phyloP scores from a whole-genome alignment of 371 early-diverging fungal genomes.

The Gilbertella persicaria region DNA sequence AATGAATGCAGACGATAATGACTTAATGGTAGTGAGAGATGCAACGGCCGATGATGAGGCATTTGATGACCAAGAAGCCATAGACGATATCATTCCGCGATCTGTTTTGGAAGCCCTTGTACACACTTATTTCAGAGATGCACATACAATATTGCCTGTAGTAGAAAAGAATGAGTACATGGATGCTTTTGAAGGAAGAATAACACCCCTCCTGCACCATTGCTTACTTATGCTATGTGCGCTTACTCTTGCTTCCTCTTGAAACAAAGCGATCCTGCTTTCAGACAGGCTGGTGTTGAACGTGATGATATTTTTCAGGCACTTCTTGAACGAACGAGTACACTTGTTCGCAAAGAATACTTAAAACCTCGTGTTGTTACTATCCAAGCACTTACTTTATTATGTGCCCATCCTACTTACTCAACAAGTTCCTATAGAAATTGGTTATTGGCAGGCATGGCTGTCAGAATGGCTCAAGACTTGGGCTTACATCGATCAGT shows the following conservation, averaged over 20 bases:
- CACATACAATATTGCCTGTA: conserved; percentile 36
- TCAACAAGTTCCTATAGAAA: conserved; percentile 35
- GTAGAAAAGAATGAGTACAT: conserved; percentile 38
- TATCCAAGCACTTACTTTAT: conserved; percentile 43
- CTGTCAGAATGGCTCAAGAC: conserved; percentile 51
- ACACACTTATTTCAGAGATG: conserved; percentile 16
- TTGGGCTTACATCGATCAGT: conserved; percentile 37
- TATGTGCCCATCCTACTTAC: conserved; percentile 41
- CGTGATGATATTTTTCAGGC: conserved; percentile 34
- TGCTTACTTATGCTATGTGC: conserved; percentile 43
- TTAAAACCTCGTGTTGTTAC: conserved; percentile 37
- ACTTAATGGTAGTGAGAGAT: conserved; percentile 41
- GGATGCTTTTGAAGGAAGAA: conserved; percentile 35
- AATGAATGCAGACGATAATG: conserved; percentile 36
- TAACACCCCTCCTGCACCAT: conserved; percentile 32
- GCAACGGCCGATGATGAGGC: conserved; percentile 32
- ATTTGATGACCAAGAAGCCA: conserved; percentile 19
- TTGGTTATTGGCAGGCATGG: conserved; percentile 53
- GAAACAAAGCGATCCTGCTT: conserved; percentile 25
- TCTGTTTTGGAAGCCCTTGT: conserved; percentile 28
- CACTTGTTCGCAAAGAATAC: conserved; percentile 34
- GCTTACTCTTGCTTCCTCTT: conserved; percentile 37
- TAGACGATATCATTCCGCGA: conserved; percentile 29
- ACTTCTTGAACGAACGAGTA: conserved; percentile 28
- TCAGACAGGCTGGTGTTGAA: conserved; percentile 23